Evolutionary conservation across 2,329 filamentous ascomycete genomes (phyloP), one percentile per base, ranked within the genome.

Genomic region (Colletotrichum coccodes): DNA sequence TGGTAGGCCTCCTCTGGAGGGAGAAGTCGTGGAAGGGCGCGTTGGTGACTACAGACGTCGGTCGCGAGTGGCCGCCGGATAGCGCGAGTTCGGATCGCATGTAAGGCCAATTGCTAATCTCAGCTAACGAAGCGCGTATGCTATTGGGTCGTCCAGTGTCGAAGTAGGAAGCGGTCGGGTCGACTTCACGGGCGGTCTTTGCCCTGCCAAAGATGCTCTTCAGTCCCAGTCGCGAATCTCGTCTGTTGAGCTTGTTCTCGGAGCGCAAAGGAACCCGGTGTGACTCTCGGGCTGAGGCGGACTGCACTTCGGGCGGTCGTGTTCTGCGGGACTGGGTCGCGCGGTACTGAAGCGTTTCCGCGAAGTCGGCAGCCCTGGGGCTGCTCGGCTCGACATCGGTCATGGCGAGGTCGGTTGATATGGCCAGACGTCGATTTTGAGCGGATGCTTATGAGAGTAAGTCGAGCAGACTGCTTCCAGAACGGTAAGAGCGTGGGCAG

Each of bases 151-250:
- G 79, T 4, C 78, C 73, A 3, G 73, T 71, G 12, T 78, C 76
- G 46, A 75, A 73, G 44, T 77, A 74, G 9, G 77, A 74, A 4
- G 75, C 70, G 4, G 76, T 64, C 6, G 75, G 75, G 32, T 82
- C 79, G 4, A 71, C 64, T 6, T 82, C 78, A 67, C 79, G 81
- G 14, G 73, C 72, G 4, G 76, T 57, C 73, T 81, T 87, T 23
- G 80, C 79, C 68, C 84, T 82, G 46, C 82, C 79, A 71, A 90
- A 89, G 9, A 90, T 79, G 70, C 78, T 84, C 60, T 85, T 80
- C 56, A 89, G 75, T 4, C 84, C 86, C 58, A 88, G 73, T 66
- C 81, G 85, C 18, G 87, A 89, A 68, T 88, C 86, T 70, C 86
- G 80, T 74, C 80, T 83, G 62, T 74, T 76, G 28, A 82, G 72